These are phyloP conservation scores for Myxozyma lipomycoides DNA, from an alignment of 805 yeast genomes.

Conservation along the genomic window DNA sequence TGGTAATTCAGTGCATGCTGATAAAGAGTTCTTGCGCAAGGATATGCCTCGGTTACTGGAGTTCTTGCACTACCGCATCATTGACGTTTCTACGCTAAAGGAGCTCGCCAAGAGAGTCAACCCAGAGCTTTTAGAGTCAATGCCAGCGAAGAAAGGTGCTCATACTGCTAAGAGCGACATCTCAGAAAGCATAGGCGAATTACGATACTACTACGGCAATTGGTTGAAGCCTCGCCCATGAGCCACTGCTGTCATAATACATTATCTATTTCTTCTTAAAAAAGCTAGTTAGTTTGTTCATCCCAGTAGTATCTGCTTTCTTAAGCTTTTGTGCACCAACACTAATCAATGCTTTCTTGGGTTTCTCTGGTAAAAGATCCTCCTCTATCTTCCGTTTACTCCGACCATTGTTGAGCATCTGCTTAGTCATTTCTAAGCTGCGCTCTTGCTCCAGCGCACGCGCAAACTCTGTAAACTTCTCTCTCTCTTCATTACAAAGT, in stretches of 20 bases:
- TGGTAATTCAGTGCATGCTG: constrained; percentile 92
- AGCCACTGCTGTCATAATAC: background rate
- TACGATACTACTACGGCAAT: constrained; percentile 68
- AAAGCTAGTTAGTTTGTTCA: constrained; percentile 36
- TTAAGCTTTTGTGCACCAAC: constrained; percentile 22
- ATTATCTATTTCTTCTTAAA: constrained; percentile 31
- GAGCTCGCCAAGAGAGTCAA: constrained; percentile 80
- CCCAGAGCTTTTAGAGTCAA: constrained; percentile 50
- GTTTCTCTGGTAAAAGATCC: constrained; percentile 9
- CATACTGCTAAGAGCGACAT: constrained; percentile 93
- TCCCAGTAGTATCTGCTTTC: constrained; percentile 29
- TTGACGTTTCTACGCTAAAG: constrained; percentile 84
- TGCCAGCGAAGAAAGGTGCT: constrained; percentile 60
- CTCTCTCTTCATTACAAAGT: constrained; percentile 20
- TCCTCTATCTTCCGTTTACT: constrained; percentile 21
- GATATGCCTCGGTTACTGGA: constrained; percentile 69
- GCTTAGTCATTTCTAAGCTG: constrained; percentile 23
- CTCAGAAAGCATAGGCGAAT: constrained; percentile 78
- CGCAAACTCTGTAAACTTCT: constrained; percentile 29
- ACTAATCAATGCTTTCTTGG: constrained; percentile 6
- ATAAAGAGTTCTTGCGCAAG: constrained; percentile 71
- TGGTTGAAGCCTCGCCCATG: constrained; percentile 41
- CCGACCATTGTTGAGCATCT: constrained; percentile 18
- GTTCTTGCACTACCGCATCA: constrained; percentile 65
- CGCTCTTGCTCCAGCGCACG: constrained; percentile 22